Base-by-base conservation (phyloP, 495 filamentous ascomycete genomes). In the Lepidopterella palustris region DNA sequence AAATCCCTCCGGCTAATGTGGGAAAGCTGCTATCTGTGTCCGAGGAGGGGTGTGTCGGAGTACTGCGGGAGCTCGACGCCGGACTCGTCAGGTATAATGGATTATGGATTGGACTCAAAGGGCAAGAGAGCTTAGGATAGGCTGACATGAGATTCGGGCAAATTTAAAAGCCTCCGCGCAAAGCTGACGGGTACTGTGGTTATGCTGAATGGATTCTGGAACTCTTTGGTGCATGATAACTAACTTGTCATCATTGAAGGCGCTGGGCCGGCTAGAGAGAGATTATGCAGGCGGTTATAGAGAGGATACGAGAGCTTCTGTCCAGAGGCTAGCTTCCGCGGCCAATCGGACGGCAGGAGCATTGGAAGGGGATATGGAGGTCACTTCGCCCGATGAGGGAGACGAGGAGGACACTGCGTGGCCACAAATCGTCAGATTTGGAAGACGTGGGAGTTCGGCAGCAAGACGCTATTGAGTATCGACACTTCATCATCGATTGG, bases 401-500 rank as follows among this genome's bases (percentile, higher is more conserved):
- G 53, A 45, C 9, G 55, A 49, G 18, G 62, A 65, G 4, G 62
- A 61, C 40, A 54, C 58, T 9, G 58, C 58, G 23, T 65, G 62
- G 62, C 39, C 53, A 20, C 45, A 56, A 28, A 65, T 65, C 35
- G 58, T 67, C 29, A 45, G 65, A 67, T 39, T 51, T 67, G 3
- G 65, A 67, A 59, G 65, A 67, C 39, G 51, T 67, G 28, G 65
- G 65, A 11, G 56, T 67, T 8, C 57, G 57, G 6, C 11, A 53
- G 24, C 47, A 55, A 42, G 49, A 56, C 28, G 60, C 53, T 18
- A 11, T 39, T 11, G 32, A 64, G 18, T 61, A 61, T 28, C 53
- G 65, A 24, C 50, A 63, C 28, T 62, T 67, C 49, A 67, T 67
- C 31, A 52, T 67, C 8, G 58, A 64, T 35, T 67, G 57, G 50